Evolutionary conservation across 495 filamentous ascomycete genomes (phyloP), one percentile per base, ranked within the genome.

Genomic region (Wilcoxina mikolae): DNA sequence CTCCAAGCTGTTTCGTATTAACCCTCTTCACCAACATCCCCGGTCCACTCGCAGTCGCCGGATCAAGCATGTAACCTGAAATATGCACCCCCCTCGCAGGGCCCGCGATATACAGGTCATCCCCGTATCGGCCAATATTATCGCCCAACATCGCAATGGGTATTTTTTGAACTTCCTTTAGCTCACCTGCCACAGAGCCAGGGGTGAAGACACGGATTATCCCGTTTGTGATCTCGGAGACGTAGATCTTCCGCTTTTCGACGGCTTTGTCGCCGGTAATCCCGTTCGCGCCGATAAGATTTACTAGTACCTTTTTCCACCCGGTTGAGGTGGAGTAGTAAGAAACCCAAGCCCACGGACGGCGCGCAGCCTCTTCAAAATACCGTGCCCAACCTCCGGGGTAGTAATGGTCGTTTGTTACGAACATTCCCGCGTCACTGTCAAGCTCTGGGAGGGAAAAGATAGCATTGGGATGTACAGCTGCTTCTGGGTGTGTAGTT

Each of bases 1-100:
- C 31, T 12, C 63, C 63, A 15, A 65, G 41, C 54, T 66, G 63
- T 24, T 46, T 57, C 12, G 57, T 59, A 18, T 49, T 57, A 1
- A 73, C 66, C 54, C 73, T 66, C 43, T 68, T 72, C 3, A 80
- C 75, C 3, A 76, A 68, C 60, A 77, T 57, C 54, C 72, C 61
- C 3, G 69, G 71, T 70, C 73, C 72, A 58, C 18, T 28, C 24
- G 27, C 49, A 4, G 18, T 20, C 51, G 43, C 39, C 1, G 3
- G 38, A 72, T 48, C 72, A 73, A n/a, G 68, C 58, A 60, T 76
- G 73, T 44, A 72, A 70, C 9, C 68, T n/a, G 24, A 42, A 0
- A 57, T 1, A 3, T 11, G 5, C 25, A 43, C 41, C 22, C 59
- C 52, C 4, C 28, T 25, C 25, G 42, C 23, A 25, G 48, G 46